phyloP scores from a whole-genome alignment of 306 rosid species.

The Amphicarpaea edgeworthii region DNA sequence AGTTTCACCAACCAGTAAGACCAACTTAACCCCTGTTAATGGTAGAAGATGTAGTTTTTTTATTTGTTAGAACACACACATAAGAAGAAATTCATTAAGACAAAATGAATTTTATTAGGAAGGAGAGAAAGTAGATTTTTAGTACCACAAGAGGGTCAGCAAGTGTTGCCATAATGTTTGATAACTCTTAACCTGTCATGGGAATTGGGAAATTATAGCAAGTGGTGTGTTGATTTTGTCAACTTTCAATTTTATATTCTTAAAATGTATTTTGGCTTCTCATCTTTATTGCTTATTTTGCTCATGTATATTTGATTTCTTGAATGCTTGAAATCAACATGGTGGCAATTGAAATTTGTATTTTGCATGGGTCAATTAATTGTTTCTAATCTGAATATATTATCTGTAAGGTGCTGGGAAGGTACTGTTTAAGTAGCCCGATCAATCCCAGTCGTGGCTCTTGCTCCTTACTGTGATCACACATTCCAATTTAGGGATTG shows the following conservation, averaged over 20 bases:
- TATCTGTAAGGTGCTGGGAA: background rate
- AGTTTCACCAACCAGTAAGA: slow-evolving; percentile 63
- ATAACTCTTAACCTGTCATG: slow-evolving; percentile 1
- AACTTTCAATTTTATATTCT: background rate
- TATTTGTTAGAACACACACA: background rate
- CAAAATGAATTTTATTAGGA: background rate
- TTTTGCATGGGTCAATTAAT: slow-evolving; percentile 9
- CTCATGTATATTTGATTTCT: slow-evolving; percentile 13
- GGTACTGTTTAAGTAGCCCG: background rate
- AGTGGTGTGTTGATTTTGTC: slow-evolving; percentile 16
- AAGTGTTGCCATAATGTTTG: slow-evolving; percentile 4
- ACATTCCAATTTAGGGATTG: no score
- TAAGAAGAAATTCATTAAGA: background rate
- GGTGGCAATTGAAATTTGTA: slow-evolving; percentile 17
- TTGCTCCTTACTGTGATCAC: no score
- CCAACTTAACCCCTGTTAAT: slow-evolving; percentile 30
- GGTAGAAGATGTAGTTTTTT: background rate
- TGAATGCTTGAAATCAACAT: slow-evolving; percentile 34
- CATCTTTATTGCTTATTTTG: slow-evolving; percentile 9
- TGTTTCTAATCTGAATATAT: slow-evolving; percentile 2
- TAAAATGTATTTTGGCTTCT: slow-evolving; percentile 9
- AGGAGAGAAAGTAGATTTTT: background rate
- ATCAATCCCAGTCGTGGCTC: background rate
- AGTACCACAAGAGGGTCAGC: background rate
- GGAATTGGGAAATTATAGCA: slow-evolving; percentile 4